Base-by-base conservation (phyloP, 768 basidiomycete genomes). In the Rhodotorula paludigena region DNA sequence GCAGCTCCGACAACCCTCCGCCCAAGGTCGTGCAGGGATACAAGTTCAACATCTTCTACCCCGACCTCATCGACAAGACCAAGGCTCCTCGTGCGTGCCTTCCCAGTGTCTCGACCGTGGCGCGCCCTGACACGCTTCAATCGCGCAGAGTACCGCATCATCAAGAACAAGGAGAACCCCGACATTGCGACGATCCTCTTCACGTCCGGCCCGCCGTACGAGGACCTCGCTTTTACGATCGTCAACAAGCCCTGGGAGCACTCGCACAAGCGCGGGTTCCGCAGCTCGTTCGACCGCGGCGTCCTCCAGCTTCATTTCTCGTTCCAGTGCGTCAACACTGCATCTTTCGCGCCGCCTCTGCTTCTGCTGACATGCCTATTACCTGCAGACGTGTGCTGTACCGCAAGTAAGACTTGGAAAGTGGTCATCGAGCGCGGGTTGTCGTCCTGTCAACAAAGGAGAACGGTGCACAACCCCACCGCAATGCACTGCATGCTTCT, bases 11-110 rank as follows among this genome's bases (percentile, higher is more conserved):
- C 76, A 99, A 99, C 77, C 96, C 96, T 52, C 96, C 96, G 35
- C 96, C 96, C 15, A 99, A 99, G 79, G 93, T 98, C 64, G 96
- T 99, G 15, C 96, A 98, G 78, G 96, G 96, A 58, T 99, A 99
- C 81, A 98, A 98, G 81, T 57, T 70, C 55, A 74, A 69, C 63
- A 91, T 99, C 55, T 98, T 99, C 81, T 99, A 98, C 78, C 96
- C 96, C 0, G 96, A 98, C 80, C 86, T 99, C 72, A 97, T 99
- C 79, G 94, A 99, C 82, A 96, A 96, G 78, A 86, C 89, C 39
- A 92, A 93, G 79, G 91, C 96, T 0, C 96, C 96, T 48, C 58
- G 65, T 65, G 21, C n/a, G 51, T n/a, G 35, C 36, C 25, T 14
- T 23, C 10, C 14, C 18, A n/a, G 5, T 9, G 20, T 49, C 30